phyloP scores from a whole-genome alignment of 164 flowering plant genomes.

The Cinnamomum chago region DNA sequence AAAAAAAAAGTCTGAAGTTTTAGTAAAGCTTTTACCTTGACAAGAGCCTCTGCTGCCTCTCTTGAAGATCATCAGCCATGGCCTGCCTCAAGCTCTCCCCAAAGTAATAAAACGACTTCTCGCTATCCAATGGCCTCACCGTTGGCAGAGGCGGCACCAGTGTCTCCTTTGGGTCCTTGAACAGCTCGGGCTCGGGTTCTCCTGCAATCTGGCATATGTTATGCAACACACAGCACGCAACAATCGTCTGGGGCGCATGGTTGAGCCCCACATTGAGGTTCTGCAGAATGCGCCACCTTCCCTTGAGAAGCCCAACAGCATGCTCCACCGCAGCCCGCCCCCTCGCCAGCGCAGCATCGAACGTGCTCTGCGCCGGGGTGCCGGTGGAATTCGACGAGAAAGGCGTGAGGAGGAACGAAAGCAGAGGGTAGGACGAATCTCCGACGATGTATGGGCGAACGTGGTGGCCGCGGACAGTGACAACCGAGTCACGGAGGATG shows the following conservation, averaged over 20 bases:
- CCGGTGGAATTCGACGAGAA: slow-evolving; percentile 51
- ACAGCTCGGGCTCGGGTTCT: slow-evolving; percentile 82
- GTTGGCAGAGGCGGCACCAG: slow-evolving; percentile 21
- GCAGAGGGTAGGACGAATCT: slow-evolving; percentile 77
- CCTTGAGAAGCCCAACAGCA: slow-evolving; percentile 84
- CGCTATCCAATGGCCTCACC: slow-evolving; percentile 63
- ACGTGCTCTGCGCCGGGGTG: slow-evolving; percentile 59
- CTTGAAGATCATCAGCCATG: slow-evolving; percentile 76
- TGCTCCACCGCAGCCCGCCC: slow-evolving; percentile 67
- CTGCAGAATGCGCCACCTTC: slow-evolving; percentile 88
- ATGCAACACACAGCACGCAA: slow-evolving; percentile 95
- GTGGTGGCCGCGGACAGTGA: slow-evolving; percentile 67
- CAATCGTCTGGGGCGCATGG: slow-evolving; percentile 91
- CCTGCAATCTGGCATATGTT: slow-evolving; percentile 92
- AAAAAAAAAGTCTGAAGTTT: no score
- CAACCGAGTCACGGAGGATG: slow-evolving; percentile 69
- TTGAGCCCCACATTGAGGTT: slow-evolving; percentile 80
- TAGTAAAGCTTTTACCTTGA: slow-evolving; percentile 28
- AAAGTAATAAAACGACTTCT: slow-evolving; percentile 61
- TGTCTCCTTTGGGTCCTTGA: slow-evolving; percentile 74
- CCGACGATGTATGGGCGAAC: slow-evolving; percentile 84
- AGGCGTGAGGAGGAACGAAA: slow-evolving; percentile 77
- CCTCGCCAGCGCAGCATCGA: slow-evolving; percentile 76
- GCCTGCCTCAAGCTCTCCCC: slow-evolving; percentile 83
- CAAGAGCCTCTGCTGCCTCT: slow-evolving; percentile 46